A percentile compares a stretch with the other conserved stretches of the same genome.
phyloP scores from a whole-genome alignment of 768 basidiomycete species.

The Phylloporus sp. region DNA sequence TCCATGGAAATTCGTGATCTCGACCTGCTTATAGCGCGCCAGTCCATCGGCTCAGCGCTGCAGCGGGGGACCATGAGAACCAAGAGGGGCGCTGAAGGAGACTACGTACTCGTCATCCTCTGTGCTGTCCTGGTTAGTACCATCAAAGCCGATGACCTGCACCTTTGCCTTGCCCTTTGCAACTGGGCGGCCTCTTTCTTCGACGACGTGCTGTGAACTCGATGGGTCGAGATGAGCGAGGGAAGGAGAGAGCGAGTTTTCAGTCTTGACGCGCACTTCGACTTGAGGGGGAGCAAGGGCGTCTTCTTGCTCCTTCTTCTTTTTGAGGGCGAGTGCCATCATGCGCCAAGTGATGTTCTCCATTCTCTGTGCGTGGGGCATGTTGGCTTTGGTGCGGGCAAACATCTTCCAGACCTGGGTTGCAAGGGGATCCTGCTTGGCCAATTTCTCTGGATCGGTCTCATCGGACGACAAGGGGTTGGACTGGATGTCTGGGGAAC shows the following conservation, averaged over 20 bases:
- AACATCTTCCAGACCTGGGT: constrained; percentile 99
- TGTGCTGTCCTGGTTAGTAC: constrained; percentile 61
- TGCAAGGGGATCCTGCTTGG: constrained; percentile 85
- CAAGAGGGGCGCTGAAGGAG: constrained; percentile 16
- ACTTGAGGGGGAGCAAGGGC: background rate
- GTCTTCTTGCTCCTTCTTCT: constrained; percentile 75
- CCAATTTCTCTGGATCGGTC: constrained; percentile 59
- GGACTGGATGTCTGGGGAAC: constrained; percentile 64
- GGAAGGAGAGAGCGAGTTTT: constrained; percentile 4
- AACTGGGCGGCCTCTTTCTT: constrained; percentile 67
- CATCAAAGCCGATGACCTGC: constrained; percentile 79
- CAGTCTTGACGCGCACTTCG: constrained; percentile 22
- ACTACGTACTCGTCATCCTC: constrained; percentile 73
- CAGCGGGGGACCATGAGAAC: constrained; percentile 22
- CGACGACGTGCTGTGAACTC: constrained; percentile 20
- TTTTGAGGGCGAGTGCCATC: constrained; percentile 95
- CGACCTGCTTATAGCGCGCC: constrained; percentile 88
- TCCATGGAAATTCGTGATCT: constrained; percentile 90
- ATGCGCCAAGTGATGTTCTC: constrained; percentile 98
- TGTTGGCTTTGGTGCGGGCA: constrained; percentile 79
- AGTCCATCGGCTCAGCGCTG: constrained; percentile 77
- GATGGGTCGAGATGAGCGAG: constrained; percentile 1
- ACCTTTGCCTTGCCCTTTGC: constrained; percentile 80
- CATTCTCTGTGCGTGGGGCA: constrained; percentile 93
- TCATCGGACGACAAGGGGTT: constrained; percentile 38